Base-by-base conservation (phyloP, 2,329 filamentous ascomycete genomes). In the Macroventuria anomochaeta region DNA sequence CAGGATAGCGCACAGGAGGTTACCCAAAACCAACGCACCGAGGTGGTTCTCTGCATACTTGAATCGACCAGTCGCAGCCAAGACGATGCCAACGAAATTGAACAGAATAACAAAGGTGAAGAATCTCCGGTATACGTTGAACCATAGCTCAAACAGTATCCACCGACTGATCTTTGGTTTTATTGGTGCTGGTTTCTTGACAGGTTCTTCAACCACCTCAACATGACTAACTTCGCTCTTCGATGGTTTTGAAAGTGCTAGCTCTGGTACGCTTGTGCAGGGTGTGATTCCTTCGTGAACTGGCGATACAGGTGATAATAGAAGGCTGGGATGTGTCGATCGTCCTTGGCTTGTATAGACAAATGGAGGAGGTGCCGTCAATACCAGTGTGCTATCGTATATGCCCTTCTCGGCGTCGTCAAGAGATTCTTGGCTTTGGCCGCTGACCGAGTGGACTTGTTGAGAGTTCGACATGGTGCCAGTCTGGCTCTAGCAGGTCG, bases 91-190 rank as follows among this genome's bases (percentile, higher is more conserved):
- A 37, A 59, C 53, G 28, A 70, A 33, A 50, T 73, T 73, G 23
- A 72, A 58, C 15, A 65, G 39, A 5, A 63, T 63, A 20, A 73
- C 65, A 23, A 72, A 65, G 1, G 63, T 69, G 55, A 73, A 73
- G 55, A 73, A 70, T 42, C 70, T 71, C 21, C 70, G 64, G 50
- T 73, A 73, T 2, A 66, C 70, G 55, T 73, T 72, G 62, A 71
- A 72, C 70, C 70, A 73, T 23, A 73, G 59, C 10, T 67, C 58
- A 33, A 70, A 62, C 5, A 69, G 40, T 25, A 73, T 58, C 69
- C 69, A 69, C 46, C 66, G 61, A 43, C 64, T 67, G 32, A 69
- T 59, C 15, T 63, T 67, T 15, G 59, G 54, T 40, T 67, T 67
- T 10, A 36, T 32, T 31, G 63, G 60, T 36, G 55, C 44, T 6